Conservation (phyloP, 176 grass and related monocot species). For the Musa beccarii region DNA sequence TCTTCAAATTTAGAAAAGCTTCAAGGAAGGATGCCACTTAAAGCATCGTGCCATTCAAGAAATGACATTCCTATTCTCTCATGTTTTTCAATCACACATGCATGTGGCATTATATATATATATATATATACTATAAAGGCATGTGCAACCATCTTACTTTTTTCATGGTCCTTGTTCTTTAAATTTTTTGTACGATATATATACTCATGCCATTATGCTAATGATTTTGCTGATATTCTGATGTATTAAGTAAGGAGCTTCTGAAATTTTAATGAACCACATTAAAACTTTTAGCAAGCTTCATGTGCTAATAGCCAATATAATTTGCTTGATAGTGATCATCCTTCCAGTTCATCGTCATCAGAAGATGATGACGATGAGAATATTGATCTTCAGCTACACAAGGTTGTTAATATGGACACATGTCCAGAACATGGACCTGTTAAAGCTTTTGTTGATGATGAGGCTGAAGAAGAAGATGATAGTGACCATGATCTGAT, state of each 20-base stretch:
- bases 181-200: too few species aligned
- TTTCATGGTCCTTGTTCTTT: too few species aligned
- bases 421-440: conserved; percentile 27
- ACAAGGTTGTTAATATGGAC: conserved; percentile 23
- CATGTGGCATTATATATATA: too few species aligned
- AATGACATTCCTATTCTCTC: too few species aligned
- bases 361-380: conserved; percentile 63
- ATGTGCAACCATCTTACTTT: too few species aligned
- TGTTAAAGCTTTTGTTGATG: conserved; percentile 73
- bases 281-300: conserved; percentile 4
- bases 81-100: too few species aligned
- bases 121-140: too few species aligned
- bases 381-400: conserved; percentile 34
- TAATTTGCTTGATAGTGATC: not conserved
- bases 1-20: too few species aligned
- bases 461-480: conserved; percentile 97
- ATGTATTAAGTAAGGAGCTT: not conserved
- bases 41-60: too few species aligned
- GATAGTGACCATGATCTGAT: conserved; percentile 87
- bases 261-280: conserved; percentile 15
- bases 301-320: not conserved
- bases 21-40: too few species aligned
- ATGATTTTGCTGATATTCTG: too few species aligned
- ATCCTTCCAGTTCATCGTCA: conserved; percentile 39
- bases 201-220: too few species aligned